Conservation (phyloP, 2,329 filamentous ascomycete genomes). For the Hymenoscyphus linearis region DNA sequence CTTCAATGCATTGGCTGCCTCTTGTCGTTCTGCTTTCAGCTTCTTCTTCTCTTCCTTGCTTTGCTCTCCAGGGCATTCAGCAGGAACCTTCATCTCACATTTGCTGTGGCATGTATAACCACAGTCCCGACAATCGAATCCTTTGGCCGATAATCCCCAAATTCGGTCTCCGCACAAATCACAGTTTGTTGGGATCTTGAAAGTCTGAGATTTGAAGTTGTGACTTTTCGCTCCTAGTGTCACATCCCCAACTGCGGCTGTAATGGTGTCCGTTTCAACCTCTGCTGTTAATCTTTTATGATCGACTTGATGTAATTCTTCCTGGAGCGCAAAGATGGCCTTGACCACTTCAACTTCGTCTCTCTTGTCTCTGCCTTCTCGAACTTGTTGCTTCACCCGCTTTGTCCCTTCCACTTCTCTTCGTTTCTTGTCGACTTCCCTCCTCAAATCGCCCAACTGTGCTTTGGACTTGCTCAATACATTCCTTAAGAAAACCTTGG, state of each 20-base stretch:
- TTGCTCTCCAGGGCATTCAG: slow-evolving; percentile 90
- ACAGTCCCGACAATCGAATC: slow-evolving; percentile 92
- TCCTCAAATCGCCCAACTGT: slow-evolving; percentile 71
- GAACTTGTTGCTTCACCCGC: slow-evolving; percentile 66
- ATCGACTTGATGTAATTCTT: slow-evolving; percentile 78
- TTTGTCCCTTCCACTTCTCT: slow-evolving; percentile 78
- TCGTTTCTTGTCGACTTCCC: slow-evolving; percentile 79
- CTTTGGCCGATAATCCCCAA: slow-evolving; percentile 95
- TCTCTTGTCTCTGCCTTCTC: slow-evolving; percentile 79
- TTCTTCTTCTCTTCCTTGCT: slow-evolving; percentile 95
- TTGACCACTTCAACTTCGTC: slow-evolving; percentile 83
- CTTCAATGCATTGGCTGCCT: slow-evolving; percentile 53
- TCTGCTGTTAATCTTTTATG: slow-evolving; percentile 81
- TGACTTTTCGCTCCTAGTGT: slow-evolving; percentile 91
- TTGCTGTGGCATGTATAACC: slow-evolving; percentile 98
- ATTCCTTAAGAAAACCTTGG: slow-evolving; percentile 88
- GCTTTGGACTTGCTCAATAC: slow-evolving; percentile 85
- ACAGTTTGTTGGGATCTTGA: slow-evolving; percentile 98
- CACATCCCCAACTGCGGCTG: slow-evolving; percentile 84
- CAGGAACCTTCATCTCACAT: slow-evolving; percentile 97
- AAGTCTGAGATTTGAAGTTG: slow-evolving; percentile 97
- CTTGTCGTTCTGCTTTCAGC: slow-evolving; percentile 80
- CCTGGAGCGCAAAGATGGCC: slow-evolving; percentile 77
- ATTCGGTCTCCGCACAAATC: slow-evolving; percentile 95
- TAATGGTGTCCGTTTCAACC: slow-evolving; percentile 89